Conservation (phyloP, 805 yeast species). For the Yarrowia sp. region DNA sequence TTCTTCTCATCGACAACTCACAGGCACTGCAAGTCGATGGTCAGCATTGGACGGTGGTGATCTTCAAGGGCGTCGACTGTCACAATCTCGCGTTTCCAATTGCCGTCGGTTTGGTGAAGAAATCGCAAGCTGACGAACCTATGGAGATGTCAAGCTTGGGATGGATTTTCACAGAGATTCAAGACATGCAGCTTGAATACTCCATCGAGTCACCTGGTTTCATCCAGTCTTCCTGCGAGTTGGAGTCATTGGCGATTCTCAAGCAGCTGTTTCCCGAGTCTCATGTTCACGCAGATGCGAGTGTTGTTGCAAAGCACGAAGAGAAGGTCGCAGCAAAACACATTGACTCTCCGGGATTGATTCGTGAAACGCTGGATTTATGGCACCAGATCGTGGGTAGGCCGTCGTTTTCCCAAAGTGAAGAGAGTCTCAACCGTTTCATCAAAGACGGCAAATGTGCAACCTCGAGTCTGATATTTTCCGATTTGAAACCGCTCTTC, state of each 20-base stretch:
- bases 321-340: too few species aligned
- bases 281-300: neutral
- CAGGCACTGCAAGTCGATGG: neutral
- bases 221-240: neutral
- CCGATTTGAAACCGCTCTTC: too few species aligned
- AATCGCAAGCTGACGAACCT: neutral
- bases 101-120: neutral
- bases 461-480: too few species aligned
- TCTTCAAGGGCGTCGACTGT: neutral
- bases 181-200: neutral
- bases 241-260: neutral
- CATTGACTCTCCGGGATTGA: too few species aligned
- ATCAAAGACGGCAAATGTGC: too few species aligned
- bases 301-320: too few species aligned
- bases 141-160: neutral
- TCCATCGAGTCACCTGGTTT: neutral
- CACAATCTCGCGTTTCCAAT: neutral
- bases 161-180: neutral
- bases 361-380: too few species aligned
- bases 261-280: neutral
- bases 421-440: too few species aligned
- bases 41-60: neutral
- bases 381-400: too few species aligned
- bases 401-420: too few species aligned
- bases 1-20: neutral